phyloP scores from a whole-genome alignment of 352 stramenopile genomes.

The Pythium insidiosum region DNA sequence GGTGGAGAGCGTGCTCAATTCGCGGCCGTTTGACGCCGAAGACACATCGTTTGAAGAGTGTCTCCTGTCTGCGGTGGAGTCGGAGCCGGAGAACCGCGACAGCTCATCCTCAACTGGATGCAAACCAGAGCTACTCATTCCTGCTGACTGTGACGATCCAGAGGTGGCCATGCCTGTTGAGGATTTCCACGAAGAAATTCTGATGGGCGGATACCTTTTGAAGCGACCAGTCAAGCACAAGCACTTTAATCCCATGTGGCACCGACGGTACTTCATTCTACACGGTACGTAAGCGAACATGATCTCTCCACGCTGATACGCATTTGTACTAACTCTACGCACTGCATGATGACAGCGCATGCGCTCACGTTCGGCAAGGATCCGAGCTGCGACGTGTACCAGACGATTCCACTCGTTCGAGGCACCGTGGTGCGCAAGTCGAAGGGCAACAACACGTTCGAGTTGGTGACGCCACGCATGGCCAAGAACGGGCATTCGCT shows the following conservation, averaged over 20 bases:
- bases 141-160: no score
- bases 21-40: conserved; percentile 31
- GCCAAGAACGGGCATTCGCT: conserved; percentile 54
- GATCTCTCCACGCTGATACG: neutral
- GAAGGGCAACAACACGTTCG: conserved; percentile 76
- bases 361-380: conserved; percentile 68
- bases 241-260: conserved; percentile 62
- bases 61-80: neutral
- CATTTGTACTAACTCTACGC: no score
- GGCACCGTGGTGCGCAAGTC: conserved; percentile 61
- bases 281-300: conserved; percentile 32
- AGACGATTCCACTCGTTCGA: conserved; percentile 60
- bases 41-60: conserved; percentile 9
- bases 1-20: conserved; percentile 42
- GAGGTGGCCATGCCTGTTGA: no score
- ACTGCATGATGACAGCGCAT: no score
- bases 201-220: conserved; percentile 65
- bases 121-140: neutral
- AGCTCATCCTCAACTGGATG: conserved; percentile 9
- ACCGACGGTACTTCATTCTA: conserved; percentile 66
- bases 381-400: conserved; percentile 53
- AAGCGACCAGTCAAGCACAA: conserved; percentile 86
- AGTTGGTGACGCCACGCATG: conserved; percentile 68
- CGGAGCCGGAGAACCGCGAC: conserved; percentile 6
- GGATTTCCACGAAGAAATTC: neutral